Base-by-base conservation (phyloP, 805 yeast species). In the Starmerella apis region DNA sequence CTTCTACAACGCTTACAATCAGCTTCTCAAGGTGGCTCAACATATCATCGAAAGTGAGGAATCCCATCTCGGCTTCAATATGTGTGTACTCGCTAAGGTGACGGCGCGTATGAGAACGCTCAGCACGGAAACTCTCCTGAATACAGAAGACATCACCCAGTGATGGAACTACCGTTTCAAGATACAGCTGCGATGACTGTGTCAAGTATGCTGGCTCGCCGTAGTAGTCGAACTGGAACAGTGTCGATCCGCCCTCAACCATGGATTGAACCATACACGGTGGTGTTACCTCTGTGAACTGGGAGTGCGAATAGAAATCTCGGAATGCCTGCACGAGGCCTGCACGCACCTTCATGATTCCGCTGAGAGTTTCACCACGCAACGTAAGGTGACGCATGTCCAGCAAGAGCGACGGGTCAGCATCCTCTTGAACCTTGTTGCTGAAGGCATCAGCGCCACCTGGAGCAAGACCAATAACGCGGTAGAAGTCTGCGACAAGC, bases 231-330 rank as follows among this genome's bases (percentile, higher is more conserved):
- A 92, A 73, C 63, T 81, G 80, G 75, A 92, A 92, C 64, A 92
- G 74, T 16, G 98, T 92, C 35, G 96, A 84, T 48, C 99, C 99
- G 67, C 99, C 98, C 72, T 92, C 99, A 53, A 92, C 99, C 74
- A 92, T 97, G 35, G 96, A 88, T 72, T 92, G 98, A 50, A 92
- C 99, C 97, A 92, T 92, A 71, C 97, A 88, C 63, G 99, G 99
- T 42, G 98, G 96, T 35, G 97, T 92, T 53, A 94, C 96, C 74
- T 92, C 99, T 28, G 79, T 71, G 47, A 88, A 63, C 30, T 78
- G 76, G 70, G 82, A 86, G 63, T 86, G 92, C 22, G 66, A 72
- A 65, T 76, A 90, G 52, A 83, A 83, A 58, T 79, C 75, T 71
- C 99, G 80, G 59, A 92, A 68, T 35, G 92, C 70, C 47, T 72